phyloP scores from a whole-genome alignment of 2,329 filamentous ascomycete genomes.

The Aspergillus sp. region DNA sequence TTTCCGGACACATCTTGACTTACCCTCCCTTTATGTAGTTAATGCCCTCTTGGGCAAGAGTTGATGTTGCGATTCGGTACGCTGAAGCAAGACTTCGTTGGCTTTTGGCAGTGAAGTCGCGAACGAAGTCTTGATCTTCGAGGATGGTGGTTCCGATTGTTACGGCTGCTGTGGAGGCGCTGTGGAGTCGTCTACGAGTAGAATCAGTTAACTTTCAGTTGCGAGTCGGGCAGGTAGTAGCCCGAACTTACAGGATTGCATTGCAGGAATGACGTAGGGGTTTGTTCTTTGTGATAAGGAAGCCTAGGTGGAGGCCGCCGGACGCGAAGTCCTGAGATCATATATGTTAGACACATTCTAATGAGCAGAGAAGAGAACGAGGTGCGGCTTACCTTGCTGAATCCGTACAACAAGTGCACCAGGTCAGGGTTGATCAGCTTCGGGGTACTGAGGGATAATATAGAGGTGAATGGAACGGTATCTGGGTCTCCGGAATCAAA shows the following conservation, averaged over 20 bases:
- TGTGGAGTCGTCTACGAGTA: slow-evolving; percentile 28
- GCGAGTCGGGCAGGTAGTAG: background rate
- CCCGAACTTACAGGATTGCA: slow-evolving; percentile 24
- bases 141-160: slow-evolving; percentile 34
- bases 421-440: slow-evolving; percentile 50
- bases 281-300: slow-evolving; percentile 29
- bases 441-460: slow-evolving; percentile 45
- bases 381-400: slow-evolving; percentile 35
- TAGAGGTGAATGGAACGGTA: slow-evolving; percentile 47
- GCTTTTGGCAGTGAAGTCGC: slow-evolving; percentile 29
- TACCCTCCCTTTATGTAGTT: slow-evolving; percentile 38
- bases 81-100: slow-evolving; percentile 24
- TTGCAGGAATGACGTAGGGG: slow-evolving; percentile 30
- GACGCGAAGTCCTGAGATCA: slow-evolving; percentile 32
- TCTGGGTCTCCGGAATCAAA: slow-evolving; percentile 43
- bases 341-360: slow-evolving; percentile 16
- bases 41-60: slow-evolving; percentile 41
- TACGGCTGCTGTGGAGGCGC: slow-evolving; percentile 28
- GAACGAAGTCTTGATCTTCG: slow-evolving; percentile 40
- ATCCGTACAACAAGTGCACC: slow-evolving; percentile 53
- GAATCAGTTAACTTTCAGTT: background rate
- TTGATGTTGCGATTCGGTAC: slow-evolving; percentile 33
- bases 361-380: slow-evolving; percentile 35
- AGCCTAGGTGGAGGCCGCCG: slow-evolving; percentile 32
- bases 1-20: background rate